Evolutionary conservation across 768 basidiomycete species (phyloP), one percentile per base, ranked within the genome.

Genomic region (Flagelloscypha sp.): DNA sequence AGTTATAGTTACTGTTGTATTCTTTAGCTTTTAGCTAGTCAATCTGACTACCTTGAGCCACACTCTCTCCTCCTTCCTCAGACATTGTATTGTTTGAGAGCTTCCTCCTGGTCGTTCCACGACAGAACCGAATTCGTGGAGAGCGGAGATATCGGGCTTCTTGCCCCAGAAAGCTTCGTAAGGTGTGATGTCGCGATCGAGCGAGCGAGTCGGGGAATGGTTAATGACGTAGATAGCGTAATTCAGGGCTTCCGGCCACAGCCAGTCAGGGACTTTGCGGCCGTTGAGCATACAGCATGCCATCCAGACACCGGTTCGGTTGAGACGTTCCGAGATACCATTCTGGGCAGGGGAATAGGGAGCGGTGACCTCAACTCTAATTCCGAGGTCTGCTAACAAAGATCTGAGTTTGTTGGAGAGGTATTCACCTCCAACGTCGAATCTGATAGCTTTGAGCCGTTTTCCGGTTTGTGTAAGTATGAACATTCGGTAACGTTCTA

Each of bases 171-270:
- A 46, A 5, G 36, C 27, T 29, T 50, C 40, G 13, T 48, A 33
- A 13, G 46, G 43, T 6, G 46, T 45, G 8, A 40, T 38, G 19
- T 21, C 18, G n/a, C 12, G 7, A 8, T 30, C 18, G 4, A 19
- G 34, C 24, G 25, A 40, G 33, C 36, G 36, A 5, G 41, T 38
- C 3, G 44, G 38, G 16, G 45, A 43, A 27, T 40, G 23, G 34
- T 63, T 65, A 8, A 46, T 40, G 0, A 64, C 12, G 32, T 63
- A 58, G 8, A 27, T 41, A 0, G 53, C 49, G 30, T 62, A 45
- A 0, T 20, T 6, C 8, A 54, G 39, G 0, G 55, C 59, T 19
- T 61, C 51, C 0, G 53, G 53, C 59, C 64, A 65, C 8, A 58
- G 38, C 13, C 37, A 51, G 1, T 28, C 20, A n/a, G 45, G 18